A percentile compares a stretch with the other conserved stretches of the same genome.
Evolutionary conservation across 2,329 filamentous ascomycete species (phyloP).

Genomic region (Akanthomyces muscarius): DNA sequence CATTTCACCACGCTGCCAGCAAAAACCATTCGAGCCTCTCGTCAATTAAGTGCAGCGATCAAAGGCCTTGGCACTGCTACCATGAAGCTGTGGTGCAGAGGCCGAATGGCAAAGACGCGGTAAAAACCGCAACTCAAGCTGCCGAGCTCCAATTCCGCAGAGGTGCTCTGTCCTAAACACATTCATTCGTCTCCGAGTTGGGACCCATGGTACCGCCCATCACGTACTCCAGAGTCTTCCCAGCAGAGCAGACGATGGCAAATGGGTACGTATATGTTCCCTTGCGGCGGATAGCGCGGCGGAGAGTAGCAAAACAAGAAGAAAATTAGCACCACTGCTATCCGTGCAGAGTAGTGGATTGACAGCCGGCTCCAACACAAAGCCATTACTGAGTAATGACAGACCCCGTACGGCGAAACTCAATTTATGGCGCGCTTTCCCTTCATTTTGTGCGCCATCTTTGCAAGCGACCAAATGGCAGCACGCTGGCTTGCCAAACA

Average conservation of each 20-base stretch:
- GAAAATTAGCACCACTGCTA: no score
- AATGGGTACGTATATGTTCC: no score
- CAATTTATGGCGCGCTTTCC: not conserved
- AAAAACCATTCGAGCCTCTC: not conserved
- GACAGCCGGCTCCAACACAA: not conserved
- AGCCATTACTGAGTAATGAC: not conserved
- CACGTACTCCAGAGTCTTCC: no score
- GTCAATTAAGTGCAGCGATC: no score
- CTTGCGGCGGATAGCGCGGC: no score
- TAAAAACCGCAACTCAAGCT: not conserved
- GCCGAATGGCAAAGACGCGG: not conserved
- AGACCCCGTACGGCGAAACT: not conserved
- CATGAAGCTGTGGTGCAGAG: not conserved
- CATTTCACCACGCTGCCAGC: not conserved
- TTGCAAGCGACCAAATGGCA: not conserved
- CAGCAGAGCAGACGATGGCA: no score
- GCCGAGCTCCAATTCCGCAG: not conserved
- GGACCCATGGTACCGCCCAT: not conserved
- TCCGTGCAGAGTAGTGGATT: no score
- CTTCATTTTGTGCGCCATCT: not conserved
- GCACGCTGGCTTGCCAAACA: no score
- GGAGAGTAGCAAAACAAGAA: no score
- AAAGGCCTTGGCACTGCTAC: not conserved
- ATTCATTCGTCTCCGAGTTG: not conserved
- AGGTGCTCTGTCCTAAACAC: not conserved